Evolutionary conservation across 306 rosid species (phyloP), one percentile per base, ranked within the genome.

Genomic region (Trifolium repens): DNA sequence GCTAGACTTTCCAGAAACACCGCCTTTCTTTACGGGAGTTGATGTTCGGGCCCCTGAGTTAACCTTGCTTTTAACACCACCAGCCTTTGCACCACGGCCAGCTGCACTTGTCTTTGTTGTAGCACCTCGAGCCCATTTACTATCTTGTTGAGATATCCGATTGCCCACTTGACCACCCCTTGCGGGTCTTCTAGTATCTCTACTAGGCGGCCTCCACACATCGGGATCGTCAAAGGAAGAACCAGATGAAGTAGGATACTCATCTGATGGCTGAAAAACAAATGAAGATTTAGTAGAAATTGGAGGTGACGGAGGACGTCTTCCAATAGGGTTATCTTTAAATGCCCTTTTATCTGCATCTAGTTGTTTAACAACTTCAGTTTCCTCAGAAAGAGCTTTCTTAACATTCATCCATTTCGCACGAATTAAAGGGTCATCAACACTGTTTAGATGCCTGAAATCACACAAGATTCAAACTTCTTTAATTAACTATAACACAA

Each of bases 121-220:
- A 49, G 96, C 47, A 68, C 98, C 90, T 15, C 98, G 92, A 17
- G 94, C 92, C 97, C 97, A 93, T 19, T 87, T 75, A 22, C 94
- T 93, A 78, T 93, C 98, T 70, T 89, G 91, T 4, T 92, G 83
- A 14, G 97, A 88, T 80, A 87, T 93, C 72, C 97, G 87, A 69
- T 16, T 8, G 49, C 66, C 71, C 26, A 61, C 26, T 26, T 61
- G 77, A 26, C 77, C 89, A 52, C 88, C 64, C 81, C 96, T 88
- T 3, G 81, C 79, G n/a, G 92, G 85, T 69, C 98, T 88, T 84
- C 97, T 81, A 34, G 81, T 77, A 79, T 93, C 97, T 75, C 92
- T 85, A 76, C 92, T 93, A 71, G 98, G 98, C 22, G 98, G 97
- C 77, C 97, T 88, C 98, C 97, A 93, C 52, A 93, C 97, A 75